Evolutionary conservation across 2,329 filamentous ascomycete genomes (phyloP), one percentile per base, ranked within the genome.

Genomic region (Cladosporium oxysporum): DNA sequence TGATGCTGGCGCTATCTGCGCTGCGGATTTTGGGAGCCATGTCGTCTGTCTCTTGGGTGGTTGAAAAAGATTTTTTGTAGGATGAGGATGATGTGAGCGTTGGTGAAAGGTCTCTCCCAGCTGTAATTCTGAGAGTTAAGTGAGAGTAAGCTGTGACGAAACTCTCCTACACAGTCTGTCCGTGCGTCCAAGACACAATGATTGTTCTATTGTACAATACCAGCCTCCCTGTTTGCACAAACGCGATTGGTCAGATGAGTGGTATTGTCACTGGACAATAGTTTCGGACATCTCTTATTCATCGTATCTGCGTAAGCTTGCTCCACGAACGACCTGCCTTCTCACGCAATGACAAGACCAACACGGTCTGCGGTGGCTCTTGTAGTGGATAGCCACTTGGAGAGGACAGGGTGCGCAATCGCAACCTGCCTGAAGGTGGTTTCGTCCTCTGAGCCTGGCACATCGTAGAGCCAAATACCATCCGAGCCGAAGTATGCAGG

Each of bases 391-490:
- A 65, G 49, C 91, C 91, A 93, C 75, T 83, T 88, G 66, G 71
- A 77, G 47, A 93, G 75, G 59, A 92, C 70, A 44, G 91, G 91
- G 77, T 93, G 91, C 29, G 86, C 84, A 47, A 79, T 81, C 0
- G 89, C 90, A 55, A 93, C 85, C 73, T 89, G 84, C 44, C 81
- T 76, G 70, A 90, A 89, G 3, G 87, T 77, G 1, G 85, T 77
- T 8, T 83, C 83, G 0, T 74, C 74, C 18, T 72, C 76, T 55
- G 78, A 76, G 7, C 76, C 79, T 6, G 76, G 73, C 5, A 79
- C 79, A 21, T 77, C 73, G 33, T 91, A 94, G 71, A 79, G 87
- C 90, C 90, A 93, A 47, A 88, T 86, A 0, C 91, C 91, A 73
- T 92, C 89, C 12, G 84, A 79, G 3, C 85, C 85, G 82, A 91